Percentiles rank a stretch among this genome's conserved stretches.
These are phyloP conservation scores for Diaporthe ilicicola DNA, from an alignment of 2,329 filamentous ascomycete species.

Conservation along the genomic window DNA sequence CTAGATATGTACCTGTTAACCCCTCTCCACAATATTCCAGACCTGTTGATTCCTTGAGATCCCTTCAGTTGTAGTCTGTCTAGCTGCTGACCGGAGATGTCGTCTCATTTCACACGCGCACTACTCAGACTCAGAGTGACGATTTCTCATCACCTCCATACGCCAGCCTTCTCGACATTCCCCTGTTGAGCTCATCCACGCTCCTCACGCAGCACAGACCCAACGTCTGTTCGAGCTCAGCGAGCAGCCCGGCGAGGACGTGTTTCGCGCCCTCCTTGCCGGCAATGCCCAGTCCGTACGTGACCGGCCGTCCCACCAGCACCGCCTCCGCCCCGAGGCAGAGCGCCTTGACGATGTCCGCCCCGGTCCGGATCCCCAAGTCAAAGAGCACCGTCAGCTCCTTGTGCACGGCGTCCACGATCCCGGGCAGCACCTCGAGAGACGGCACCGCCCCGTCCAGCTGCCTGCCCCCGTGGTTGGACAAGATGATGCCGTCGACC, in stretches of 20 bases:
- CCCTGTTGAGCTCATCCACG: conserved; percentile 47
- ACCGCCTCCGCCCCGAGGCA: conserved; percentile 64
- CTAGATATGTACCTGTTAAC: neutral
- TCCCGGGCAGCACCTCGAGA: conserved; percentile 65
- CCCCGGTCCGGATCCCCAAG: conserved; percentile 62
- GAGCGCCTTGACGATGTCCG: conserved; percentile 66
- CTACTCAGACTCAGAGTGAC: conserved; percentile 20
- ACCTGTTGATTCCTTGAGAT: neutral
- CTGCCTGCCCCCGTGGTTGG: conserved; percentile 67
- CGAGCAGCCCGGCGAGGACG: conserved; percentile 58
- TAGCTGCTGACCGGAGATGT: neutral
- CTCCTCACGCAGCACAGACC: conserved; percentile 59
- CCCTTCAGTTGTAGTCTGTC: neutral
- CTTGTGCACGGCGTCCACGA: conserved; percentile 68
- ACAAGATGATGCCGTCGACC: conserved; percentile 61
- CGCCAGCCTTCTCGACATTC: conserved; percentile 44
- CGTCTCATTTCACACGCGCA: too few relatives aligned
- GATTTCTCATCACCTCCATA: conserved; percentile 44
- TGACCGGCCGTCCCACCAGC: conserved; percentile 63
- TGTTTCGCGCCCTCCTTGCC: conserved; percentile 64
- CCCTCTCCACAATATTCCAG: neutral
- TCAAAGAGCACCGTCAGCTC: conserved; percentile 70
- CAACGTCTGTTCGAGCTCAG: conserved; percentile 64
- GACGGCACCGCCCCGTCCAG: conserved; percentile 63
- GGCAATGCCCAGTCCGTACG: conserved; percentile 65